Base-by-base conservation (phyloP, 768 basidiomycete species). In the Butyriboletus loyo region DNA sequence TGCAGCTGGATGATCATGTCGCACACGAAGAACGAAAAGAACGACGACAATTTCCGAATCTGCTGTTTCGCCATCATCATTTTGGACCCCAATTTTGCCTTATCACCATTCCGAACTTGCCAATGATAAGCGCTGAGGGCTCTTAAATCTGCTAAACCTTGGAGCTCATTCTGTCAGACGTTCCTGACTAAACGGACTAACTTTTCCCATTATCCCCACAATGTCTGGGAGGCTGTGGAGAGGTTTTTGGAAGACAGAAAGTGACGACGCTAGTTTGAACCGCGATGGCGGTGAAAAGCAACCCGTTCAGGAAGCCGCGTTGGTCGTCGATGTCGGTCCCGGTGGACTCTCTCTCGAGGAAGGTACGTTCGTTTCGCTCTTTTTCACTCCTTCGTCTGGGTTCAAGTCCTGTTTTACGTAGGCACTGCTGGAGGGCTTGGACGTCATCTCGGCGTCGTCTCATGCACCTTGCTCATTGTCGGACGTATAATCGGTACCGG, bases 401-500 rank as follows among this genome's bases (percentile, higher is more conserved):
- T 34, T 34, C 17, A n/a, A 35, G 22, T n/a, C 28, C 2, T 15
- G 14, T 27, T 27, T n/a, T 25, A 7, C 17, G 2, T 45, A 80
- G 81, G 75, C 54, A 68, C 75, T 4, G 77, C 78, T 5, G 82
- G 81, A 21, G 82, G 82, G 8, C 79, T 83, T 66, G 80, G 82
- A 3, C 75, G 82, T 36, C 80, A 83, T 59, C 68, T 82, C 0
- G 81, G 82, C 10, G 74, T 83, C 3, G 77, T 78, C 52, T 79
- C 75, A 39, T 83, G 81, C 54, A 83, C 81, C 0, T 73, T 83
- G 56, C 69, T 82, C 19, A 82, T 81, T 31, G 75, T 82, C 25
- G 82, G 82, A 0, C 73, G 75, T 25, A 81, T 84, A 52, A 82
- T 83, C 56, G 82, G 83, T 0, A 84, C 82, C 0, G 83, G 82